Evolutionary conservation across 805 yeast genomes (phyloP).

Genomic region (Yamadazyma olivae): DNA sequence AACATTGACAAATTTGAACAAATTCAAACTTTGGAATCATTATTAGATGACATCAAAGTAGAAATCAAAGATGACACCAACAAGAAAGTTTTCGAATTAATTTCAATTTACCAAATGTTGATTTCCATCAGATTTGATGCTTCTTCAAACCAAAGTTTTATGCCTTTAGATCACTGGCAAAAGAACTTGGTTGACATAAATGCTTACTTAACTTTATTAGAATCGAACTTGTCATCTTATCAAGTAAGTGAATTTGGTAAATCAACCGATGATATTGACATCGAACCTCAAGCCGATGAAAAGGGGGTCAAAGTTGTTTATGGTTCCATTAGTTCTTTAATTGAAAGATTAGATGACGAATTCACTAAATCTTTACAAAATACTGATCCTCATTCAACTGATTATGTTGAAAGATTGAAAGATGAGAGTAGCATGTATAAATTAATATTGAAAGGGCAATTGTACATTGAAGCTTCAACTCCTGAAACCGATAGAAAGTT

Average conservation of each 20-base stretch:
- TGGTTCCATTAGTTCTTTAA: conserved; percentile 82
- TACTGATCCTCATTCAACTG: conserved; percentile 93
- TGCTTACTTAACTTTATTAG: conserved; percentile 64
- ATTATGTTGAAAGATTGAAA: conserved; percentile 84
- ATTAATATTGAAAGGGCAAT: conserved; percentile 78
- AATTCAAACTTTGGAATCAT: conserved; percentile 63
- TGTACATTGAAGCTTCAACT: conserved; percentile 66
- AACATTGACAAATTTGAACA: conserved; percentile 84
- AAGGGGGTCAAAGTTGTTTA: conserved; percentile 68
- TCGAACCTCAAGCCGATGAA: conserved; percentile 56
- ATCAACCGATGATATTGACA: conserved; percentile 67
- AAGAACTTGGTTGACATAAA: conserved; percentile 60
- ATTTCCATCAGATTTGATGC: conserved; percentile 88
- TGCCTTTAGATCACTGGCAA: conserved; percentile 83
- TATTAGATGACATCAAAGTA: conserved; percentile 35
- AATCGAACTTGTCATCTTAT: conserved; percentile 51
- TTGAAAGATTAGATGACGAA: conserved; percentile 95
- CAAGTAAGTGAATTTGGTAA: conserved; percentile 75
- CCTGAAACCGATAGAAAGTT: conserved; percentile 32
- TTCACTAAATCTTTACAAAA: conserved; percentile 81
- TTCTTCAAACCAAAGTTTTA: conserved; percentile 59
- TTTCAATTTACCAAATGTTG: conserved; percentile 73
- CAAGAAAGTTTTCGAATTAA: conserved; percentile 64
- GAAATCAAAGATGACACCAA: conserved; percentile 3
- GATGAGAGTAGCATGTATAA: conserved; percentile 79